phyloP scores from a whole-genome alignment of 2,329 filamentous ascomycete genomes.

The Phaeosphaeria sp. region DNA sequence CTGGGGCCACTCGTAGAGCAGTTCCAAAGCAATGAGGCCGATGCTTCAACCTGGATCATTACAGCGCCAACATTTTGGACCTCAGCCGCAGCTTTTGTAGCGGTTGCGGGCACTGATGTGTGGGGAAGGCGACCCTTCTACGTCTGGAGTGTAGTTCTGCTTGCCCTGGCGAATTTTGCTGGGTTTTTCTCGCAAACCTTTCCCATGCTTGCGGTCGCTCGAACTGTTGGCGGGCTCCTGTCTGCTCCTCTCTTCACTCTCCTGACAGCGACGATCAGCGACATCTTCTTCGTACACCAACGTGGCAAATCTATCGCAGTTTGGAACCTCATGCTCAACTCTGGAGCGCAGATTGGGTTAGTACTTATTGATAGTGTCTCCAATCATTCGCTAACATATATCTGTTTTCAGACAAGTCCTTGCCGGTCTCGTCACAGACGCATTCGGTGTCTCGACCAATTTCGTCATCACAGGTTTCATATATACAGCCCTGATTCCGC shows the following conservation, averaged over 20 bases:
- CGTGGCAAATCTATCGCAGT: constrained; percentile 18
- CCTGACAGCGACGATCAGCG: constrained; percentile 17
- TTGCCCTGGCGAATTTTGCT: constrained; percentile 13
- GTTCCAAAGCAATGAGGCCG: constrained; percentile 15
- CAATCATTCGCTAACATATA: neutral
- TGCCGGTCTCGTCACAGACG: constrained; percentile 16
- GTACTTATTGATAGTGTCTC: neutral
- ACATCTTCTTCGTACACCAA: constrained; percentile 20
- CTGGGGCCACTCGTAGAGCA: constrained; percentile 11
- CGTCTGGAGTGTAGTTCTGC: constrained; percentile 13
- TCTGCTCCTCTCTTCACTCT: constrained; percentile 19
- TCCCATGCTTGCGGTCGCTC: constrained; percentile 10
- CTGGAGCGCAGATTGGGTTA: constrained; percentile 18
- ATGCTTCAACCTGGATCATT: constrained; percentile 17
- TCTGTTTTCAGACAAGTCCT: constrained; percentile 5
- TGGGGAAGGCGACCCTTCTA: constrained; percentile 18
- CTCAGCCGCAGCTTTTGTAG: constrained; percentile 15
- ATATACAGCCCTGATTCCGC: constrained; percentile 8
- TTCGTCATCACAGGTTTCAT: constrained; percentile 16
- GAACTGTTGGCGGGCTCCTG: constrained; percentile 15
- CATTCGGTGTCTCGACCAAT: constrained; percentile 13
- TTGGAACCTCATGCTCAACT: constrained; percentile 18
- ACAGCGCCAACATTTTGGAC: constrained; percentile 21
- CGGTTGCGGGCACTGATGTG: constrained; percentile 16
- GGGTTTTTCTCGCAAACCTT: constrained; percentile 13